Percentiles rank a stretch among this genome's conserved stretches.
Conservation (phyloP, 495 filamentous ascomycete genomes). For the Astrothelium subdiscretum region DNA sequence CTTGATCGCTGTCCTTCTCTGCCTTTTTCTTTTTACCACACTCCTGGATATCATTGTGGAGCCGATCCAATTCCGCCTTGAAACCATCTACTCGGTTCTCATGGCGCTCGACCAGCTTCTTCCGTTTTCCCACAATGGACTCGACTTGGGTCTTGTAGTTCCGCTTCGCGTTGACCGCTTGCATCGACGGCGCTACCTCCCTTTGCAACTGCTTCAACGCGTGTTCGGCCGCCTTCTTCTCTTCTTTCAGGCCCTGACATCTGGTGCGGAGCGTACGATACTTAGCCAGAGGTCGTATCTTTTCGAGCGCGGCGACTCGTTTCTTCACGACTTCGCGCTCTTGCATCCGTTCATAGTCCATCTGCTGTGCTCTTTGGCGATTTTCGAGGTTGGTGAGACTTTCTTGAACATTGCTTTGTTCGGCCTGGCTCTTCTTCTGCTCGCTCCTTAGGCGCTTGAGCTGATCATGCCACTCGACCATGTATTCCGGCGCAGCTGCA, state of each 20-base stretch:
- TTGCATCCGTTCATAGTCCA: constrained; percentile 71
- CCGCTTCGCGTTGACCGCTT: constrained; percentile 21
- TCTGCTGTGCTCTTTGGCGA: constrained; percentile 65
- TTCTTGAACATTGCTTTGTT: constrained; percentile 48
- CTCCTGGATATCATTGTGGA: constrained; percentile 44
- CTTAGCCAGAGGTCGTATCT: constrained; percentile 49
- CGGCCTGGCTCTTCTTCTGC: constrained; percentile 52
- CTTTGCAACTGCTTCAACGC: constrained; percentile 34
- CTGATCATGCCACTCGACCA: constrained; percentile 65
- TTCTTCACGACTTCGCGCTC: constrained; percentile 58
- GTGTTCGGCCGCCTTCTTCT: constrained; percentile 23
- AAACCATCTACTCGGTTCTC: constrained; percentile 43
- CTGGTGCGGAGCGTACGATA: constrained; percentile 38
- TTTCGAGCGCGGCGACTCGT: constrained; percentile 55
- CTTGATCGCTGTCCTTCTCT: constrained; percentile 41
- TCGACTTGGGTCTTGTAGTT: constrained; percentile 30
- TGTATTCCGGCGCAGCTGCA: constrained; percentile 70
- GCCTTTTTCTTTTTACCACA: constrained; percentile 43
- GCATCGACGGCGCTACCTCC: constrained; percentile 54
- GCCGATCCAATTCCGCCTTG: constrained; percentile 36
- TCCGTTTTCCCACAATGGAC: constrained; percentile 40
- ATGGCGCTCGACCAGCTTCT: constrained; percentile 36
- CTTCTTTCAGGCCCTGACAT: constrained; percentile 35
- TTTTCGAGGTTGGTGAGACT: constrained; percentile 52
- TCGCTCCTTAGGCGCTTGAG: constrained; percentile 58